A percentile compares a stretch with the other conserved stretches of the same genome.
Evolutionary conservation across 2,329 filamentous ascomycete species (phyloP).

Genomic region (Didymella glomerata): DNA sequence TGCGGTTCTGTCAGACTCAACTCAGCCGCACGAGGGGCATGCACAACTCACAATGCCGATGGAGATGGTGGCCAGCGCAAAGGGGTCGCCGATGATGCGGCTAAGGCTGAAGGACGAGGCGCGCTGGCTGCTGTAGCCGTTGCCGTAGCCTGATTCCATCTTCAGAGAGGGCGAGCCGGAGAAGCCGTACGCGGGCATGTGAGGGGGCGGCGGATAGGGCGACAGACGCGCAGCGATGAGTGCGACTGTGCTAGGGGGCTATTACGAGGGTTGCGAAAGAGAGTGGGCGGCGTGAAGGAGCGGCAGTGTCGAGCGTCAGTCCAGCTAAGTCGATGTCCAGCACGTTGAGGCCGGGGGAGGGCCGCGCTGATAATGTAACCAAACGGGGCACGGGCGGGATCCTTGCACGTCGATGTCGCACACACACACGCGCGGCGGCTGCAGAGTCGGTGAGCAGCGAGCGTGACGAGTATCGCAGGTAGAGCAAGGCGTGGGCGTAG

Average conservation of each 20-base stretch:
- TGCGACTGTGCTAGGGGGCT: background rate
- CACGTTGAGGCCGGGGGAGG: conserved; percentile 9
- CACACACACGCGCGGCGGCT: conserved; percentile 23
- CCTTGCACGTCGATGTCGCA: too few species aligned
- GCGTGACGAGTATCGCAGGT: too few species aligned
- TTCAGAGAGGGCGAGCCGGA: conserved; percentile 78
- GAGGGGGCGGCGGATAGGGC: background rate
- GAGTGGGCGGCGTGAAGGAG: conserved; percentile 10
- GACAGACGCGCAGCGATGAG: too few species aligned
- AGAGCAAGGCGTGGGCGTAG: conserved; percentile 15
- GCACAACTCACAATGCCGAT: conserved; percentile 77
- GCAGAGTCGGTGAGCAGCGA: conserved; percentile 22
- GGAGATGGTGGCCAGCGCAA: conserved; percentile 91
- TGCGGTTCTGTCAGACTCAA: conserved; percentile 57
- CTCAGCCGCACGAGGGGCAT: conserved; percentile 22
- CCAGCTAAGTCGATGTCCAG: conserved; percentile 20
- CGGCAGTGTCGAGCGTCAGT: conserved; percentile 18
- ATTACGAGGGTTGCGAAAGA: background rate
- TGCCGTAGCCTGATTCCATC: conserved; percentile 74
- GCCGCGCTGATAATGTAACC: conserved; percentile 15
- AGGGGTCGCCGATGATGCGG: conserved; percentile 95
- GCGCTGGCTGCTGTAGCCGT: conserved; percentile 48
- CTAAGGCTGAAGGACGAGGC: conserved; percentile 71
- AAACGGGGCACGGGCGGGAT: background rate
- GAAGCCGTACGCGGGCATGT: conserved; percentile 78